Conservation (phyloP, 192 early-diverging fungal species). For the Kickxella alabastrina region DNA sequence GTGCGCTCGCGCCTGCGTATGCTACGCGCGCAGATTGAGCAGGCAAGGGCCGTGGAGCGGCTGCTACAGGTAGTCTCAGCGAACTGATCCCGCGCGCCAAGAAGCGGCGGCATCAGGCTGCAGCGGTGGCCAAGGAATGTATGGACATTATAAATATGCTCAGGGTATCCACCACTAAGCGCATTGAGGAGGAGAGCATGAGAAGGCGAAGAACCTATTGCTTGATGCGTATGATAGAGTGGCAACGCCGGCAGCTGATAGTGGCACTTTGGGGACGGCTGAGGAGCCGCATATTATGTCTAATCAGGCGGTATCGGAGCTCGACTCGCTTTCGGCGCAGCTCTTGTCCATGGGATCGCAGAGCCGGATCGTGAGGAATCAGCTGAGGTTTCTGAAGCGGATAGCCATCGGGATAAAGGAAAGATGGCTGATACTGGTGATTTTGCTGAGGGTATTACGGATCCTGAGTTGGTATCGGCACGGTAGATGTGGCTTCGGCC, state of each 20-base stretch:
- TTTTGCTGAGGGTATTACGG: not conserved
- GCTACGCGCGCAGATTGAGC: conserved; percentile 23
- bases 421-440: conserved; percentile 10
- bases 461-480: not conserved
- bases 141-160: conserved; percentile 34
- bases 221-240: not conserved
- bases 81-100: conserved; percentile 6
- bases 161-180: conserved; percentile 13
- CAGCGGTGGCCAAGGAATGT: conserved; percentile 31
- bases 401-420: conserved; percentile 9
- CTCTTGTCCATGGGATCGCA: conserved; percentile 21
- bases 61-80: not conserved
- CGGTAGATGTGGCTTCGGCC: too few species aligned
- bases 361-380: not conserved
- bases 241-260: too few species aligned
- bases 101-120: conserved; percentile 17
- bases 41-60: conserved; percentile 15
- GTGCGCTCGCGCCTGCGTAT: conserved; percentile 35
- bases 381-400: too few species aligned
- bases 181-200: not conserved
- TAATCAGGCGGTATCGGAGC: conserved; percentile 10
- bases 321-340: conserved; percentile 35
- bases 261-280: too few species aligned
- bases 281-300: not conserved
- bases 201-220: not conserved